These are phyloP conservation scores for Allomyces arbusculus DNA, from an alignment of 192 early-diverging fungal species.

Conservation along the genomic window DNA sequence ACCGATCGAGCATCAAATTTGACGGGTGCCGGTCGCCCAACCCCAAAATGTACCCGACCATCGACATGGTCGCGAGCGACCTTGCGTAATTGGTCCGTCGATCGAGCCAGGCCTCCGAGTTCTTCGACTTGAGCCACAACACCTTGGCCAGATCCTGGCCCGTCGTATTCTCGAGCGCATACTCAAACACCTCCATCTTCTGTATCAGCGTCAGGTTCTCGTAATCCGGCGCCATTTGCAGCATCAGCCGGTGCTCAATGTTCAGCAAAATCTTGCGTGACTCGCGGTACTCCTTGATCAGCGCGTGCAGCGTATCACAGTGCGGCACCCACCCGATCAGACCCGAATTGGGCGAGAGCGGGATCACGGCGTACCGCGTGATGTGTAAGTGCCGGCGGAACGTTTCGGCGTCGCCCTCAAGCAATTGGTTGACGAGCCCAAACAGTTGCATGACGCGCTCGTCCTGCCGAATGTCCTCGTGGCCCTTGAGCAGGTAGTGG, in stretches of 20 bases:
- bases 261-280: slow-evolving; percentile 58
- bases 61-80: slow-evolving; percentile 90
- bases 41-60: slow-evolving; percentile 96
- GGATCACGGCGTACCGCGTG: slow-evolving; percentile 73
- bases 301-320: slow-evolving; percentile 65
- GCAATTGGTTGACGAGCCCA: slow-evolving; percentile 81
- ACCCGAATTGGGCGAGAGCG: slow-evolving; percentile 84
- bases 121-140: slow-evolving; percentile 83
- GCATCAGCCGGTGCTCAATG: slow-evolving; percentile 72
- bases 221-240: slow-evolving; percentile 29
- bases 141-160: slow-evolving; percentile 84
- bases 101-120: slow-evolving; percentile 90
- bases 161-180: slow-evolving; percentile 67
- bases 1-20: slow-evolving; percentile 77
- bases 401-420: slow-evolving; percentile 61
- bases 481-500: slow-evolving; percentile 82
- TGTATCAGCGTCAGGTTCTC: slow-evolving; percentile 52
- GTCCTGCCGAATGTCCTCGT: slow-evolving; percentile 94
- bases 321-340: slow-evolving; percentile 84
- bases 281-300: slow-evolving; percentile 63
- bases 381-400: slow-evolving; percentile 80
- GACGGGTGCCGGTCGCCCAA: slow-evolving; percentile 90
- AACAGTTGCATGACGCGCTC: slow-evolving; percentile 98
- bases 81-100: slow-evolving; percentile 85
- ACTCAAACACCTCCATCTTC: slow-evolving; percentile 90